A percentile compares a stretch with the other conserved stretches of the same genome.
Conservation (phyloP, 2,329 filamentous ascomycete genomes). For the Colletotrichum eleusines region DNA sequence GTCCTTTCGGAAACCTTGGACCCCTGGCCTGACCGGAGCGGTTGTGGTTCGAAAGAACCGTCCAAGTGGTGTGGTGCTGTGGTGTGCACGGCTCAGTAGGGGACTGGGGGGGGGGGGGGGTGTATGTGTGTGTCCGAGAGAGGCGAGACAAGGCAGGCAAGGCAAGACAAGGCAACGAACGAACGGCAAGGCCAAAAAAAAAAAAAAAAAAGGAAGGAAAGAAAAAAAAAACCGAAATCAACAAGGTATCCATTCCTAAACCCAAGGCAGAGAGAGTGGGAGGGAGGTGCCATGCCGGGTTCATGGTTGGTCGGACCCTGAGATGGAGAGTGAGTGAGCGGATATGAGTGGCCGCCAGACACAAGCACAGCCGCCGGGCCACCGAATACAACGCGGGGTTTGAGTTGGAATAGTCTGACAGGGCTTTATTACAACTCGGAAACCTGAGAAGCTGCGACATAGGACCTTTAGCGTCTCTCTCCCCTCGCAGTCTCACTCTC, state of each 20-base stretch:
- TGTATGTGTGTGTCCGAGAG: neutral
- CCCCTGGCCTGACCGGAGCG: slow-evolving; percentile 34
- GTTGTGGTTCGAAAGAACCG: slow-evolving; percentile 13
- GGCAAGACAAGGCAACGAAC: slow-evolving; percentile 6
- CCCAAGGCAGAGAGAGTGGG: neutral
- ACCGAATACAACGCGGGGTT: slow-evolving; percentile 36
- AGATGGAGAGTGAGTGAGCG: neutral
- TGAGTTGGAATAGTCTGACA: slow-evolving; percentile 34
- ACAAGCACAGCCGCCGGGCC: slow-evolving; percentile 6
- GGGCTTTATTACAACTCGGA: slow-evolving; percentile 38
- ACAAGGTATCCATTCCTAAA: neutral
- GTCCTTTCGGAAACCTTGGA: slow-evolving; percentile 34
- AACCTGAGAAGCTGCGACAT: slow-evolving; percentile 15
- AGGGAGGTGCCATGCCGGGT: slow-evolving; percentile 6
- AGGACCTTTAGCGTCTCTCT: neutral
- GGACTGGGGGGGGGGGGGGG: neutral
- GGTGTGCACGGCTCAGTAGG: slow-evolving; percentile 33
- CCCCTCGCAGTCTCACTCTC: slow-evolving; percentile 2
- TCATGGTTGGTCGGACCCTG: slow-evolving; percentile 40
- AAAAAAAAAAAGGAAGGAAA: too few relatives aligned
- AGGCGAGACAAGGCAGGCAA: slow-evolving; percentile 1
- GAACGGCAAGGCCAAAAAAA: neutral
- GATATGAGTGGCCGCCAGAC: slow-evolving; percentile 18
- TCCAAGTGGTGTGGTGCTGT: slow-evolving; percentile 16
- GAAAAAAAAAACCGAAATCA: neutral